These are phyloP conservation scores for Hymenoscyphus occultus DNA, from an alignment of 2,329 filamentous ascomycete species.

Conservation along the genomic window DNA sequence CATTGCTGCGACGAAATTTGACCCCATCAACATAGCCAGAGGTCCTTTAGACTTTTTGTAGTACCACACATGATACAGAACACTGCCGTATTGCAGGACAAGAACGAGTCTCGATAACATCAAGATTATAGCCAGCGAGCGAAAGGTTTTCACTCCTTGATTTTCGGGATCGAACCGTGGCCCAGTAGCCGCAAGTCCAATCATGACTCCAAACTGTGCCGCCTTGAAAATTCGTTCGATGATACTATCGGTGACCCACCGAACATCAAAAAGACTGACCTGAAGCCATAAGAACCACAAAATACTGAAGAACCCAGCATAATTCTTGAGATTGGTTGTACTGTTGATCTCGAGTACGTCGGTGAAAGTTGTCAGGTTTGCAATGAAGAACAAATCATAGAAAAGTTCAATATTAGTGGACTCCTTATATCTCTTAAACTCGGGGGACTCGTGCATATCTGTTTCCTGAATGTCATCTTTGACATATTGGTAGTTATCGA, in stretches of 20 bases:
- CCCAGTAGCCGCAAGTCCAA: constrained; percentile 38
- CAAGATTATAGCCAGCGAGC: constrained; percentile 36
- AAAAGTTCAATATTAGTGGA: constrained; percentile 43
- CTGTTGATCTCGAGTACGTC: constrained; percentile 53
- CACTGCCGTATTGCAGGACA: constrained; percentile 37
- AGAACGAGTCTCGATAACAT: constrained; percentile 40
- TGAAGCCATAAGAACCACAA: constrained; percentile 59
- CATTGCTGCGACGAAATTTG: constrained; percentile 24
- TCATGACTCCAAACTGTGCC: constrained; percentile 53
- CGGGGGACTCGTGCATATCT: constrained; percentile 4
- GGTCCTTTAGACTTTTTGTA: constrained; percentile 24
- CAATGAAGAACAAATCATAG: constrained; percentile 60
- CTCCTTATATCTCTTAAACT: constrained; percentile 20
- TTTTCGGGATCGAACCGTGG: constrained; percentile 38
- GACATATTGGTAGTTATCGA: background rate
- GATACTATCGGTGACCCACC: constrained; percentile 53
- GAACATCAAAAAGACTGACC: constrained; percentile 55
- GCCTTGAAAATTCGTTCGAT: constrained; percentile 54
- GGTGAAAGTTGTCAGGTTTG: constrained; percentile 57
- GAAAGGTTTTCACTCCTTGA: constrained; percentile 17
- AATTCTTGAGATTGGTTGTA: constrained; percentile 44
- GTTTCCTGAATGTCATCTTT: background rate
- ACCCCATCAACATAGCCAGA: constrained; percentile 16
- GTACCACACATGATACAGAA: constrained; percentile 24
- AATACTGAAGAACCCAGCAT: constrained; percentile 49